These are phyloP conservation scores for Coemansia sp. DNA, from an alignment of 192 early-diverging fungal genomes.

Conservation along the genomic window DNA sequence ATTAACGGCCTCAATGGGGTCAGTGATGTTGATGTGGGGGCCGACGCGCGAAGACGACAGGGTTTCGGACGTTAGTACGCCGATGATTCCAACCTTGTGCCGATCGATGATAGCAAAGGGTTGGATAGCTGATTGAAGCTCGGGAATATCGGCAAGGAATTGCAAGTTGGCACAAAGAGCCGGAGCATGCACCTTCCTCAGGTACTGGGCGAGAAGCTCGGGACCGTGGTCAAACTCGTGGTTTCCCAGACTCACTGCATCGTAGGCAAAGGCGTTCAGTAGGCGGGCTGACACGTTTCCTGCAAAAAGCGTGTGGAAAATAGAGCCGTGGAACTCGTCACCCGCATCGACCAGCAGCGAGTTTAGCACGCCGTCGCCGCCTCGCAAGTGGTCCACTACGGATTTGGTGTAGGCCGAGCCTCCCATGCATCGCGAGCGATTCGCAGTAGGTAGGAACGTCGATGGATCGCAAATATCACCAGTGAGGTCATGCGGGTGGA, in stretches of 20 bases:
- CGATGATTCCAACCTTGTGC: conserved; percentile 69
- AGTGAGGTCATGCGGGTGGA: conserved; percentile 48
- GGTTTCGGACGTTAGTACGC: conserved; percentile 63
- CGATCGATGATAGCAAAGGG: conserved; percentile 70
- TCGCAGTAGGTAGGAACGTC: conserved; percentile 1
- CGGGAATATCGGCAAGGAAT: conserved; percentile 40
- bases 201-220: conserved; percentile 55
- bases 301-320: conserved; percentile 67
- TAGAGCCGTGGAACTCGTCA: conserved; percentile 65
- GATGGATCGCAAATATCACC: conserved; percentile 51
- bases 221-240: conserved; percentile 78
- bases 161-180: conserved; percentile 71
- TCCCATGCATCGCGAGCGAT: conserved; percentile 49
- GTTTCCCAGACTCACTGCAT: conserved; percentile 61
- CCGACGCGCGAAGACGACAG: conserved; percentile 58
- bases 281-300: conserved; percentile 58
- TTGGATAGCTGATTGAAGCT: conserved; percentile 57
- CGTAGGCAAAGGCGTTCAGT: conserved; percentile 66
- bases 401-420: conserved; percentile 69
- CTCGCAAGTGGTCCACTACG: conserved; percentile 59
- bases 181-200: conserved; percentile 61
- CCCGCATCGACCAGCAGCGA: conserved; percentile 72
- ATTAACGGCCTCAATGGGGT: conserved; percentile 63
- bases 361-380: conserved; percentile 29
- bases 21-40: conserved; percentile 51